These are phyloP conservation scores for Xylariaceae sp. DNA, from an alignment of 2,329 filamentous ascomycete genomes.

Conservation along the genomic window DNA sequence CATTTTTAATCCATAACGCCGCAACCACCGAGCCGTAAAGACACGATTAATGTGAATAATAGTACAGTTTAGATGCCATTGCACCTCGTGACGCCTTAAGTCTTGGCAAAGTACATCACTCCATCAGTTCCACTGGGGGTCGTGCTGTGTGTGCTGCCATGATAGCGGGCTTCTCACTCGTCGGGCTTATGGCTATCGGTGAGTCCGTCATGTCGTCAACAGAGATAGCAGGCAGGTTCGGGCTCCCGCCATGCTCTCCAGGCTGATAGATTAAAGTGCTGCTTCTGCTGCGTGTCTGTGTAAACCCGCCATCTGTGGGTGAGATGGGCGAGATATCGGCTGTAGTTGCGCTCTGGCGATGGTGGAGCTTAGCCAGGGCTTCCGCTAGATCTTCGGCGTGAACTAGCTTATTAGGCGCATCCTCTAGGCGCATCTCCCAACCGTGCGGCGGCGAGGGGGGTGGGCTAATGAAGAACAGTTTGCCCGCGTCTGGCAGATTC, in stretches of 20 bases:
- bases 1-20: conserved; percentile 18
- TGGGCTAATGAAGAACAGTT: conserved; percentile 75
- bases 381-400: conserved; percentile 73
- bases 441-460: conserved; percentile 71
- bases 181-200: conserved; percentile 47
- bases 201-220: conserved; percentile 71
- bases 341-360: conserved; percentile 41
- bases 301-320: conserved; percentile 47
- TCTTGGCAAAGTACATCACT: conserved; percentile 29
- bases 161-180: conserved; percentile 54
- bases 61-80: conserved; percentile 17
- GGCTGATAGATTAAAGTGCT: conserved; percentile 71
- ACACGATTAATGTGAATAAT: conserved; percentile 5
- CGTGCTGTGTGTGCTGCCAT: conserved; percentile 66
- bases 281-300: conserved; percentile 60
- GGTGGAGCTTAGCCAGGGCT: conserved; percentile 66
- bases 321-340: conserved; percentile 41
- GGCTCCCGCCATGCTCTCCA: conserved; percentile 58
- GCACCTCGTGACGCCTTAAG: not conserved
- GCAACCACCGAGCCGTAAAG: conserved; percentile 2
- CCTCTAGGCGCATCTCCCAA: conserved; percentile 72
- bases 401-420: conserved; percentile 72
- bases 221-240: conserved; percentile 66
- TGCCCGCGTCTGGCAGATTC: conserved; percentile 70
- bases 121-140: conserved; percentile 71